Percentiles rank a stretch among this genome's conserved stretches.
Evolutionary conservation across 2,329 filamentous ascomycete genomes (phyloP).

Genomic region (Penicillium polonicum): DNA sequence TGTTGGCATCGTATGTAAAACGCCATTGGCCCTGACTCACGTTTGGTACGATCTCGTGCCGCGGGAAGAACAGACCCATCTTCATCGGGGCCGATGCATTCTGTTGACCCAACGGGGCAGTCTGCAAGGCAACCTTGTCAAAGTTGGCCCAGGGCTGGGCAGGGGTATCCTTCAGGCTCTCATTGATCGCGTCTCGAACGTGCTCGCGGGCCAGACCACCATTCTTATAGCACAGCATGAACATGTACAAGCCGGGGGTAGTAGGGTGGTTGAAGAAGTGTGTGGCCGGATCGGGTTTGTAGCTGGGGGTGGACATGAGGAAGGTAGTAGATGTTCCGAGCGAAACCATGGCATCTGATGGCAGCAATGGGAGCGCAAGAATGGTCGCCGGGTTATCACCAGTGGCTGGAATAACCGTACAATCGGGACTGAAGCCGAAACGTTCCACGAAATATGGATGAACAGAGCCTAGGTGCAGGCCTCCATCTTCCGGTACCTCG

Average conservation of each 20-base stretch:
- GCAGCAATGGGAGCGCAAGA: constrained; percentile 79
- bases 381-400: constrained; percentile 97
- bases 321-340: constrained; percentile 95
- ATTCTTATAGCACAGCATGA: constrained; percentile 99
- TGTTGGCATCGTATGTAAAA: constrained; percentile 60
- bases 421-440: constrained; percentile 74
- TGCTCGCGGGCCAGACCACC: constrained; percentile 89
- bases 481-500: constrained; percentile 75
- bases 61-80: constrained; percentile 89
- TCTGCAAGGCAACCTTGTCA: constrained; percentile 68
- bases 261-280: constrained; percentile 99
- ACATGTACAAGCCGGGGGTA: constrained; percentile 91
- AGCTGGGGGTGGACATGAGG: constrained; percentile 92
- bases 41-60: constrained; percentile 94
- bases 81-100: constrained; percentile 62
- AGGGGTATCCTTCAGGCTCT: constrained; percentile 44
- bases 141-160: constrained; percentile 72
- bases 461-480: constrained; percentile 71
- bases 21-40: constrained; percentile 83
- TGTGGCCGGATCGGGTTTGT: constrained; percentile 84
- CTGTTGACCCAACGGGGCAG: constrained; percentile 67
- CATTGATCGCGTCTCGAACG: constrained; percentile 76
- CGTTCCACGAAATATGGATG: constrained; percentile 74
- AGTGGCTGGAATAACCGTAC: constrained; percentile 80
- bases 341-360: constrained; percentile 89